A percentile compares a stretch with the other conserved stretches of the same genome.
Evolutionary conservation across 179 eudicot genomes (phyloP).

Genomic region (Beta lomatogona): DNA sequence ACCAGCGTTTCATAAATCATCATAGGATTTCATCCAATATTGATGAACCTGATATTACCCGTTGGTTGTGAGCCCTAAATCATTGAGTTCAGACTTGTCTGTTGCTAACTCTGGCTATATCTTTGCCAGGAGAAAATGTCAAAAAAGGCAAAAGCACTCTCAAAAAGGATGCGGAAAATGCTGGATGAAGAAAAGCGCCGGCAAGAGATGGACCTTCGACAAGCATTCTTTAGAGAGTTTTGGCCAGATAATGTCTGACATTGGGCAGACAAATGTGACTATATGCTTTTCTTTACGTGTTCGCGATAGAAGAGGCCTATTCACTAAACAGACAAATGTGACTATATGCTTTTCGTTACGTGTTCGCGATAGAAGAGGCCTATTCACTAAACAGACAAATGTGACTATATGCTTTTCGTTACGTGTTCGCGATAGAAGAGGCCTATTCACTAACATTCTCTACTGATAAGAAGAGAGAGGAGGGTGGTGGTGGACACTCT

Average conservation of each 20-base stretch:
- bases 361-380: too few relatives aligned
- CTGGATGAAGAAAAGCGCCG: constrained; percentile 57
- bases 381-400: too few relatives aligned
- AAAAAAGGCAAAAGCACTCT: constrained; percentile 52
- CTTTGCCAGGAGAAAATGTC: constrained; percentile 44
- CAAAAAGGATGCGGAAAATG: constrained; percentile 73
- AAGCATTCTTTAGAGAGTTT: constrained; percentile 78
- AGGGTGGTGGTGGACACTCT: too few relatives aligned
- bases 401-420: too few relatives aligned
- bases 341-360: too few relatives aligned
- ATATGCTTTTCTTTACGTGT: not conserved
- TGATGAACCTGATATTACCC: not conserved
- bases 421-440: too few relatives aligned
- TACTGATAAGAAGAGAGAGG: too few relatives aligned
- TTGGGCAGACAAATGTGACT: not conserved
- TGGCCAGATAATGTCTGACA: constrained; percentile 94
- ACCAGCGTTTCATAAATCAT: not conserved
- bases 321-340: too few relatives aligned
- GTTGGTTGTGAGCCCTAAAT: not conserved
- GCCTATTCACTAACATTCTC: too few relatives aligned
- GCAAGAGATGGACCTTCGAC: constrained; percentile 81
- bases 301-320: not conserved
- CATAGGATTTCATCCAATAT: not conserved
- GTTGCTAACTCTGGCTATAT: not conserved
- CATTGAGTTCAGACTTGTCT: not conserved